Evolutionary conservation across 2,329 filamentous ascomycete genomes (phyloP), one percentile per base, ranked within the genome.

Genomic region (Trichoderma oligosporum): DNA sequence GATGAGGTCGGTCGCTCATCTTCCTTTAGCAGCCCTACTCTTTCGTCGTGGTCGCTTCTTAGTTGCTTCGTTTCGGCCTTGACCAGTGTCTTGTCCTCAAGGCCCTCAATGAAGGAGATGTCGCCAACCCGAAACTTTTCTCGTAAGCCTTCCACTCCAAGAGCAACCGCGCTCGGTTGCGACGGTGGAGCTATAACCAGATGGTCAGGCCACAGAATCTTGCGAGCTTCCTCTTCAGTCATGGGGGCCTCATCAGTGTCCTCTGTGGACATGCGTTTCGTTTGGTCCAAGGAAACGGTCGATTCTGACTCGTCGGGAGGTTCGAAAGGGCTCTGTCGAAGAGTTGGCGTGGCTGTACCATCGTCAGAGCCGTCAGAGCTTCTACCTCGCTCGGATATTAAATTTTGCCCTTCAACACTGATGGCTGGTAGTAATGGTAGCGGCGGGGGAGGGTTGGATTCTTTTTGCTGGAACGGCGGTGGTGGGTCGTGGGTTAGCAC

Each of bases 121-220:
- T 77, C 76, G 0, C 68, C 68, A 0, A 65, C 60, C 1, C 71
- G 66, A 36, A 75, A 77, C 57, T 78, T 78, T 44, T 78, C 75
- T 4, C 71, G 71, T 9, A 66, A 58, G 0, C 65, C 69, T 22
- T 69, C 66, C 12, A 64, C 44, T 4, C 60, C 63, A 2, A 59
- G 56, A 2, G 63, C 57, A 0, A 61, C 52, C 0, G 42, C 38
- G 11, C 39, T 24, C 5, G 59, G 20, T 7, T 39, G 41, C 4
- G 0, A 60, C 25, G 35, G 58, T 41, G 24, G 61, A 38, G 11
- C 49, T 7, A 60, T 60, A n/a, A 64, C 61, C 36, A 62, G 35
- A 0, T 67, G 60, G 4, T 73, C 70, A 1, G 73, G 71, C 74
- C 74, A 76, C 1, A 76, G 61, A 16, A 76, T 76, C 31, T 67